A percentile compares a stretch with the other conserved stretches of the same genome.
Evolutionary conservation across 805 yeast species (phyloP).

Genomic region (Candida maris): DNA sequence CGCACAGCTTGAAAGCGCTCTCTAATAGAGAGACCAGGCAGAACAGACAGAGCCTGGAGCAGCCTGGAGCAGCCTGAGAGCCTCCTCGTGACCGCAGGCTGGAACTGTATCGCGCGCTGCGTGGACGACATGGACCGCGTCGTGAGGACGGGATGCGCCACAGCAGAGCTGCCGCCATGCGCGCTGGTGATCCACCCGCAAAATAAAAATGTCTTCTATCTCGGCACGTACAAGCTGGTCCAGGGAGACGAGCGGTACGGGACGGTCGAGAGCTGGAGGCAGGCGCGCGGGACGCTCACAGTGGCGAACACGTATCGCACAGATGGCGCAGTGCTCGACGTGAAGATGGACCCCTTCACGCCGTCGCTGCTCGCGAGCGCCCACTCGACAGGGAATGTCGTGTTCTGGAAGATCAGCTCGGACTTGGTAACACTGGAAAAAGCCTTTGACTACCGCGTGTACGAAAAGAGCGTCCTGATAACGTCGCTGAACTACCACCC

Average conservation of each 20-base stretch:
- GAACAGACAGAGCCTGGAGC: too few relatives aligned
- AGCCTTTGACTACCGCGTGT: slow-evolving; percentile 39
- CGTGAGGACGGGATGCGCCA: slow-evolving; percentile 29
- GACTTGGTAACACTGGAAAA: slow-evolving; percentile 19
- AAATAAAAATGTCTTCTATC: slow-evolving; percentile 44
- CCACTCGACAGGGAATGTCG: slow-evolving; percentile 77
- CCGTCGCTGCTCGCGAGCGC: slow-evolving; percentile 48
- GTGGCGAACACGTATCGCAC: slow-evolving; percentile 32
- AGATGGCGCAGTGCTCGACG: slow-evolving; percentile 69
- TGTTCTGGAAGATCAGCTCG: slow-evolving; percentile 51
- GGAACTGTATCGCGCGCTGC: too few relatives aligned
- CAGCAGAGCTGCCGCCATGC: slow-evolving; percentile 77
- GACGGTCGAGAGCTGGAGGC: slow-evolving; percentile 41
- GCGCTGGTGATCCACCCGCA: slow-evolving; percentile 59
- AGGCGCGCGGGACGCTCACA: slow-evolving; percentile 7
- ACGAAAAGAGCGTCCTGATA: slow-evolving; percentile 47
- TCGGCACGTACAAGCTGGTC: slow-evolving; percentile 82
- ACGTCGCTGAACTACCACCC: slow-evolving; percentile 65
- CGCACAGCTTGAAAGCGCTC: too few relatives aligned
- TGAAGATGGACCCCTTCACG: slow-evolving; percentile 62
- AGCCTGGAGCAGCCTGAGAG: too few relatives aligned
- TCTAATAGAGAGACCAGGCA: too few relatives aligned
- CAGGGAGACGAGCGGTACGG: slow-evolving; percentile 63
- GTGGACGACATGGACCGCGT: too few relatives aligned
- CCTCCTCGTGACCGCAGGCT: too few relatives aligned